Evolutionary conservation across 495 filamentous ascomycete species (phyloP).

Genomic region (Daldinia loculata): DNA sequence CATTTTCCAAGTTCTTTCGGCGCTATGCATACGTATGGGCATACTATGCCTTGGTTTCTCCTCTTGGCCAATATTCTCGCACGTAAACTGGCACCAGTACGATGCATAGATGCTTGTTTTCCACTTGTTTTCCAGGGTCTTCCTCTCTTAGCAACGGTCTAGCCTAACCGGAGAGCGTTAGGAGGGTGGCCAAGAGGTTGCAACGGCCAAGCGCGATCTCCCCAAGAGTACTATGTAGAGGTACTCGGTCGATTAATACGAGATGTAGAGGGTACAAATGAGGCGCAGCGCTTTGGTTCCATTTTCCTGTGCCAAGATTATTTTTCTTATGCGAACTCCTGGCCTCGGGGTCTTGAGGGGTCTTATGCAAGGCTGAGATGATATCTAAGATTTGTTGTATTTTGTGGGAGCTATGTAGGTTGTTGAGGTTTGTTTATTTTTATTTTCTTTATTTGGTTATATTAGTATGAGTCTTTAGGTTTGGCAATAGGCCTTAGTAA

Average conservation of each 20-base stretch:
- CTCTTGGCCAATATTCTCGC: not conserved
- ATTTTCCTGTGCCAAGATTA: slow-evolving; percentile 11
- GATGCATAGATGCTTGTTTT: slow-evolving; percentile 6
- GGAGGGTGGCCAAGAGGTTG: slow-evolving; percentile 30
- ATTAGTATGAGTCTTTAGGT: too few relatives aligned
- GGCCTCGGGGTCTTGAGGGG: slow-evolving; percentile 2
- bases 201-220: slow-evolving; percentile 24
- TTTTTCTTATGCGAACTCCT: not conserved
- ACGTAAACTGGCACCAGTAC: not conserved
- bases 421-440: not conserved
- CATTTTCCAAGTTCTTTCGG: slow-evolving; percentile 8
- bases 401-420: not conserved
- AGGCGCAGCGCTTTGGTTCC: slow-evolving; percentile 28
- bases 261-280: slow-evolving; percentile 34
- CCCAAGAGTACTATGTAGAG: slow-evolving; percentile 11
- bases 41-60: not conserved
- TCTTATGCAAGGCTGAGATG: slow-evolving; percentile 15
- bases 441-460: not conserved
- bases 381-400: not conserved
- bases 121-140: slow-evolving; percentile 18
- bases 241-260: slow-evolving; percentile 34
- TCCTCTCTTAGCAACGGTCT: slow-evolving; percentile 20
- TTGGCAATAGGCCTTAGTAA: too few relatives aligned
- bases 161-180: slow-evolving; percentile 25
- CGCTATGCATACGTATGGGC: not conserved